Conservation (phyloP, 1,139 yeast genomes). For the Magnusiomyces sp. region DNA sequence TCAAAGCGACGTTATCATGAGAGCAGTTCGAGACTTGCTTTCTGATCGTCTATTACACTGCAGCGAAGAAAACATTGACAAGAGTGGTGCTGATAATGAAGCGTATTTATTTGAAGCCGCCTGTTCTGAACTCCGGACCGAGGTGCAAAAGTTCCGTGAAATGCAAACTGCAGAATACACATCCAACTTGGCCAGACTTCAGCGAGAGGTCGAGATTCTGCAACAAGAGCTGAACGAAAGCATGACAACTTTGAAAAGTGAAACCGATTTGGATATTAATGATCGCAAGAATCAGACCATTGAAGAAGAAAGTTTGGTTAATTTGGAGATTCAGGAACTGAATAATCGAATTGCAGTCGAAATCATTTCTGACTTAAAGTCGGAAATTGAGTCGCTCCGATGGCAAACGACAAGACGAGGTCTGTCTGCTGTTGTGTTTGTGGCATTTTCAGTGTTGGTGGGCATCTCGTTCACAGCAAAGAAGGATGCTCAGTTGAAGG, state of each 20-base stretch:
- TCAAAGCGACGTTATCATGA: constrained; percentile 35
- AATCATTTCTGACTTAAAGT: constrained; percentile 69
- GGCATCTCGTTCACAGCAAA: constrained; percentile 40
- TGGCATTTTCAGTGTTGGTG: constrained; percentile 43
- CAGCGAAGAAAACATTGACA: constrained; percentile 52
- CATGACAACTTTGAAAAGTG: constrained; percentile 58
- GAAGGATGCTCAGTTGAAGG: constrained; percentile 15
- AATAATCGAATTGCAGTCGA: constrained; percentile 81
- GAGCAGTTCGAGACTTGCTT: constrained; percentile 31
- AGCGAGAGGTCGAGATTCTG: constrained; percentile 60
- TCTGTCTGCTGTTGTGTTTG: constrained; percentile 46
- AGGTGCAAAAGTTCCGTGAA: constrained; percentile 66
- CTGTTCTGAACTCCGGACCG: constrained; percentile 76
- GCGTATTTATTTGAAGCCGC: constrained; percentile 87
- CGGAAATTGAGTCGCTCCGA: constrained; percentile 79
- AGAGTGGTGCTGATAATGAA: constrained; percentile 74
- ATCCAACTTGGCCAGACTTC: constrained; percentile 58
- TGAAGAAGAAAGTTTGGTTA: constrained; percentile 59
- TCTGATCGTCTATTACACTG: constrained; percentile 44
- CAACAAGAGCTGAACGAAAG: constrained; percentile 73
- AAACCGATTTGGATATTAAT: constrained; percentile 73
- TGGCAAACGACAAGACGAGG: constrained; percentile 96
- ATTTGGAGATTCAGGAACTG: constrained; percentile 70
- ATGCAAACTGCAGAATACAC: constrained; percentile 61
- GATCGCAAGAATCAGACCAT: constrained; percentile 85